Evolutionary conservation across 306 rosid genomes (phyloP).

Genomic region (Quercus engelmannii): DNA sequence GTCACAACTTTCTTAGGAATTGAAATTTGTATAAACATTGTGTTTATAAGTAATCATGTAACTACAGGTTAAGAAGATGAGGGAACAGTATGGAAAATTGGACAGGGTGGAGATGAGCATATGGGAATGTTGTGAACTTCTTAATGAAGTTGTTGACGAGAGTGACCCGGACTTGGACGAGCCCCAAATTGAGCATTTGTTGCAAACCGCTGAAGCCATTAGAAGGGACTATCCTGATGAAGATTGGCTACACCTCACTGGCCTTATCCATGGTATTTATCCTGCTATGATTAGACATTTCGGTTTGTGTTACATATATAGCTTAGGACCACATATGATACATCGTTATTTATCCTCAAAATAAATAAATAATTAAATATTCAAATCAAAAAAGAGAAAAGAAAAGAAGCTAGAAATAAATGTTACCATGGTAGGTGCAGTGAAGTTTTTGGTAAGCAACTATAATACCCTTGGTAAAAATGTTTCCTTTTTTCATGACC

Average conservation of each 20-base stretch:
- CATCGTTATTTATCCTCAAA: too few species aligned
- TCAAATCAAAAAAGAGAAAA: too few species aligned
- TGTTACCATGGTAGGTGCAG: too few species aligned
- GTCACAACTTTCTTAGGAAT: not conserved
- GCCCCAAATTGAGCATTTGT: constrained; percentile 75
- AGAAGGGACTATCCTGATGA: constrained; percentile 69
- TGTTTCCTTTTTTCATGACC: too few species aligned
- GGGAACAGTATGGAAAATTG: constrained; percentile 59
- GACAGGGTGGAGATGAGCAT: constrained; percentile 75
- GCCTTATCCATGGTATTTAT: constrained; percentile 70
- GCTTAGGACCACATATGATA: too few species aligned
- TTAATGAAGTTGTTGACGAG: constrained; percentile 78
- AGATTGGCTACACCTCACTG: constrained; percentile 82
- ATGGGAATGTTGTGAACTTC: constrained; percentile 85
- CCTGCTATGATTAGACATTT: too few species aligned
- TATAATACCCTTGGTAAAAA: too few species aligned
- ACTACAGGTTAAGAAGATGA: constrained; percentile 67
- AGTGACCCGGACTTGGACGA: constrained; percentile 88
- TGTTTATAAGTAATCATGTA: not conserved
- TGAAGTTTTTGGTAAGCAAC: too few species aligned
- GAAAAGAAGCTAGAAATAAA: too few species aligned
- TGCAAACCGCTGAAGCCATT: constrained; percentile 83
- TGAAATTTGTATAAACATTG: not conserved
- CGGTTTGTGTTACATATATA: too few species aligned
- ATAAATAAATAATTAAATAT: too few species aligned